phyloP scores from a whole-genome alignment of 805 yeast genomes.

The Schwanniomyces yamadae region DNA sequence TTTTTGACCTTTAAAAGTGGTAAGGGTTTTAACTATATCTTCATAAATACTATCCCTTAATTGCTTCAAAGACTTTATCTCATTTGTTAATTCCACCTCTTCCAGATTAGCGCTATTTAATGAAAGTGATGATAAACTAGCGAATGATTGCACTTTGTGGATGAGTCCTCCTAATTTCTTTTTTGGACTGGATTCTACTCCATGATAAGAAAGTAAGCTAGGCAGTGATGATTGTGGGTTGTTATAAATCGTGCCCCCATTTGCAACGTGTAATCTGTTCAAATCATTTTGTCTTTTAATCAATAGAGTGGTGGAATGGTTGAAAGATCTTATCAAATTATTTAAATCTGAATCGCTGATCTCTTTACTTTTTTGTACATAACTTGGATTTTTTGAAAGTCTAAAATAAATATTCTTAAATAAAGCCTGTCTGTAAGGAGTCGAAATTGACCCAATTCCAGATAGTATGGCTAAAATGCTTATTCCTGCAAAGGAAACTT shows the following conservation, averaged over 20 bases:
- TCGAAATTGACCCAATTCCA: constrained; percentile 52
- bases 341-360: constrained; percentile 33
- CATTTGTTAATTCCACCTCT: constrained; percentile 35
- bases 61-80: constrained; percentile 35
- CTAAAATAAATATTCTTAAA: too few relatives aligned
- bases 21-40: constrained; percentile 25
- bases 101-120: constrained; percentile 17
- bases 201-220: constrained; percentile 9
- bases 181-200: constrained; percentile 8
- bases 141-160: constrained; percentile 42
- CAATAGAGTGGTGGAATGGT: constrained; percentile 38
- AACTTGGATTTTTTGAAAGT: constrained; percentile 1
- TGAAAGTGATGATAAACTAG: constrained; percentile 24
- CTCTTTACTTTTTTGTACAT: constrained; percentile 1
- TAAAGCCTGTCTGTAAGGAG: constrained; percentile 30
- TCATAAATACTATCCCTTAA: constrained; percentile 30
- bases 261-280: constrained; percentile 13
- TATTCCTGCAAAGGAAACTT: constrained; percentile 48
- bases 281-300: constrained; percentile 33
- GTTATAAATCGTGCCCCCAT: constrained; percentile 29
- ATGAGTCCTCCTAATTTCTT: constrained; percentile 30
- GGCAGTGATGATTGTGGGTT: constrained; percentile 12
- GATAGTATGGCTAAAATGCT: constrained; percentile 50
- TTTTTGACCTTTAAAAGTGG: constrained; percentile 15
- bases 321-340: constrained; percentile 36